These are phyloP conservation scores for Pezicula rhizophila DNA, from an alignment of 2,329 filamentous ascomycete genomes.

Conservation along the genomic window DNA sequence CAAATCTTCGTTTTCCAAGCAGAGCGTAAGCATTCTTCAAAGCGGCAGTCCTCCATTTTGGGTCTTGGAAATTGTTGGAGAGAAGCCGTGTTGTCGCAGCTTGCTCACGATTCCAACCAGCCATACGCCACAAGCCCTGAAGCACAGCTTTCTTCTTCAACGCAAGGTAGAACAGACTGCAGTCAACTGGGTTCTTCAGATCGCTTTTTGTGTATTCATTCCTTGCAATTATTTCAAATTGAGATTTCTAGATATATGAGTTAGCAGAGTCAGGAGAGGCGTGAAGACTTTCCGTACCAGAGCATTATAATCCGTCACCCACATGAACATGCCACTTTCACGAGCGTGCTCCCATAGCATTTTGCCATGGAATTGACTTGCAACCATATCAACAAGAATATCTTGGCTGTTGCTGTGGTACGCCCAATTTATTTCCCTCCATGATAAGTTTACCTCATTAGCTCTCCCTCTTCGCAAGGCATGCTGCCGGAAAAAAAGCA, in stretches of 20 bases:
- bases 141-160: conserved; percentile 86
- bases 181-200: conserved; percentile 83
- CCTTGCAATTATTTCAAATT: conserved; percentile 86
- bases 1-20: conserved; percentile 82
- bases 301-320: conserved; percentile 72
- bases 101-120: conserved; percentile 83
- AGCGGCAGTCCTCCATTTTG: conserved; percentile 81
- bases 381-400: conserved; percentile 78
- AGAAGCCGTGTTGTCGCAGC: conserved; percentile 70
- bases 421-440: conserved; percentile 80
- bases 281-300: conserved; percentile 51
- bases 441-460: conserved; percentile 60
- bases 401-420: conserved; percentile 84
- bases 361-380: conserved; percentile 69
- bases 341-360: conserved; percentile 81
- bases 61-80: conserved; percentile 83
- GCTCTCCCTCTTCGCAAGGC: conserved; percentile 61
- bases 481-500: conserved; percentile 82
- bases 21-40: conserved; percentile 95
- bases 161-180: conserved; percentile 85
- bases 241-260: conserved; percentile 46
- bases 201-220: conserved; percentile 90
- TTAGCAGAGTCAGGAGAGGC: conserved; percentile 4
- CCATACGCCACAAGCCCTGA: conserved; percentile 91
- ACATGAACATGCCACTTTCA: conserved; percentile 90